Evolutionary conservation across 2,329 filamentous ascomycete species (phyloP), one percentile per base, ranked within the genome.

Genomic region (Corinectria fuckeliana): DNA sequence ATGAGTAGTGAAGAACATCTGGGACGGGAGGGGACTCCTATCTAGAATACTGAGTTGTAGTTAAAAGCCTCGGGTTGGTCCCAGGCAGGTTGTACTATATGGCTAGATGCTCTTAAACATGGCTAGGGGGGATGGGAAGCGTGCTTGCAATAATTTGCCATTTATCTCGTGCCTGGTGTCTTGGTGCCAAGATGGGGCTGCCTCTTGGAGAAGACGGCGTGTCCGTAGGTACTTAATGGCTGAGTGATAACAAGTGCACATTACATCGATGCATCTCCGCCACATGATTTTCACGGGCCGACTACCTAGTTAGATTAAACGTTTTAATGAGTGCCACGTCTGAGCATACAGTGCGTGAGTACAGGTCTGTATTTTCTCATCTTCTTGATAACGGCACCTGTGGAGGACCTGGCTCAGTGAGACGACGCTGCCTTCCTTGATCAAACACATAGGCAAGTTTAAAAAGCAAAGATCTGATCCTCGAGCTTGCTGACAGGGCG

Each of bases 381-480:
- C 7, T n/a, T 32, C 41, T 16, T 45, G 25, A 32, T 23, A 53
- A 44, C 16, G 18, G 36, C n/a, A 18, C 7, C 25, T n/a, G n/a
- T 7, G 25, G 23, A n/a, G 25, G 20, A 26, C n/a, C 23, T 23
- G 20, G 16, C 23, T 18, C 45, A 39, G 45, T 23, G 28, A 18
- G 23, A 11, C 30, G 18, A 30, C 10, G 41, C 21, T 36, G n/a
- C 32, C 6, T 11, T 21, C 11, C 34, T 36, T 25, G 1, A 6
- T 32, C 28, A 23, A 14, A 21, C 16, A 25, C n/a, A n/a, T 3
- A 7, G 20, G 30, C 25, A 32, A 34, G 56, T 45, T 74, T 78
- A 81, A 80, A 99, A 99, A 74, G 92, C 93, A 82, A 99, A 99
- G 69, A 99, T 92, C 79, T 98, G 95, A 77, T 99, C 95, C 75